Evolutionary conservation across 768 basidiomycete genomes (phyloP), one percentile per base, ranked within the genome.

Genomic region (Suillus spraguei): DNA sequence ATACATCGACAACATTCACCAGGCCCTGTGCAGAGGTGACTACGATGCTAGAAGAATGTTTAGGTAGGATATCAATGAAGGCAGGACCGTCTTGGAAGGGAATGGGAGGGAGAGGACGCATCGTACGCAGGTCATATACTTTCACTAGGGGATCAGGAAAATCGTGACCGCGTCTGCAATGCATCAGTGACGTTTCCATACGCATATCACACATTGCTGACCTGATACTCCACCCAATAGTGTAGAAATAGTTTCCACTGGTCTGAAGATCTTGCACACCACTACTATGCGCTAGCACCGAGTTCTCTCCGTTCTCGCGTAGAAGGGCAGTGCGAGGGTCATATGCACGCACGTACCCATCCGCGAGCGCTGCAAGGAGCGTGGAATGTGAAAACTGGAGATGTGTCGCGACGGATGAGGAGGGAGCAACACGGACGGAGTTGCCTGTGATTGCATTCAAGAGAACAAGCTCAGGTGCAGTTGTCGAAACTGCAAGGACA

Each of bases 71-170:
- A 55, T 90, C 87, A 66, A 96, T 89, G 73, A 96, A 95, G 1
- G 92, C 86, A 1, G 97, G 95, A 0, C 91, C 91, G 13, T 89
- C 85, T 6, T 94, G 87, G 74, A 97, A 98, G 1, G 93, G 87
- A 36, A 98, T 83, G 0, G 97, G 94, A 3, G 94, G 84, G 2
- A 98, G 82, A 0, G 94, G 82, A 46, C 86, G 84, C 81, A 98
- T 85, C 28, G 84, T 92, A 36, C 97, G 89, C 36, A 94, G 70
- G 74, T 99, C 97, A 69, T 91, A 97, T 14, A 98, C 82, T 77
- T 97, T 97, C 66, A 99, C 94, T 39, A 95, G 81, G 3, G 95
- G 93, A 73, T 98, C 97, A 0, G 93, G 91, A 61, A 90, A 85
- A 5, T 96, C 94, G 54, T 91, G 88, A 8, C 90, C 88, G 75